Evolutionary conservation across 1,139 yeast species (phyloP).

Genomic region (Geotrichum aggregatum): DNA sequence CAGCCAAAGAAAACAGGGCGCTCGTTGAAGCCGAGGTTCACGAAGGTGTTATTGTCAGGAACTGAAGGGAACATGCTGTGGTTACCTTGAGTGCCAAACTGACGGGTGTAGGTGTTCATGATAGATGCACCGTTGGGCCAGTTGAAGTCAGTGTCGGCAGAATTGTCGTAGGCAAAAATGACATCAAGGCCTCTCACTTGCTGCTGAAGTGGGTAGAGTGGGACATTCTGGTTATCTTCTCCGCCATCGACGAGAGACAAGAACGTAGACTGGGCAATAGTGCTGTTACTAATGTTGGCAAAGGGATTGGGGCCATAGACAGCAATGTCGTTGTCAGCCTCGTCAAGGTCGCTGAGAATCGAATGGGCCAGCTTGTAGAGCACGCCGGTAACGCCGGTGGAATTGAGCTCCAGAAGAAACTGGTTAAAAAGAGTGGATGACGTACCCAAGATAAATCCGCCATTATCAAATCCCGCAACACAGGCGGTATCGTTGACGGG

Average conservation of each 20-base stretch:
- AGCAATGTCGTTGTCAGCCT: constrained; percentile 58
- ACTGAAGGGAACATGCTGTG: constrained; percentile 72
- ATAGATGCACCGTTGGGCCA: constrained; percentile 78
- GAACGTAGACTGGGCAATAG: constrained; percentile 39
- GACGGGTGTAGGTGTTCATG: constrained; percentile 51
- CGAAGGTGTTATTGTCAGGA: constrained; percentile 68
- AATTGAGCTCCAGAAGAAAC: constrained; percentile 56
- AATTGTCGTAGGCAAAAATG: constrained; percentile 76
- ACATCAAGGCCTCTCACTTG: constrained; percentile 69
- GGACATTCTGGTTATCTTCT: constrained; percentile 75
- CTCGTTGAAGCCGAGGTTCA: constrained; percentile 45
- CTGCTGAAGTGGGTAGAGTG: constrained; percentile 72
- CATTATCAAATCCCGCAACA: constrained; percentile 68
- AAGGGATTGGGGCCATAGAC: constrained; percentile 76
- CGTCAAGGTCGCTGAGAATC: constrained; percentile 32
- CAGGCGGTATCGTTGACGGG: constrained; percentile 42
- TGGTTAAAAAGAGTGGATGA: constrained; percentile 76
- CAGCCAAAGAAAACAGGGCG: constrained; percentile 29
- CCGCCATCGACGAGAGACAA: constrained; percentile 85
- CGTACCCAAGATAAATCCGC: constrained; percentile 73
- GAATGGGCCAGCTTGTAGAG: constrained; percentile 43
- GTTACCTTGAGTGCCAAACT: constrained; percentile 40
- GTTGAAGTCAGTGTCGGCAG: constrained; percentile 63
- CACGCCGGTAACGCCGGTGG: constrained; percentile 49
- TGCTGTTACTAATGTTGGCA: constrained; percentile 36